phyloP scores from a whole-genome alignment of 1,139 yeast genomes.

The Geotrichum australiense region DNA sequence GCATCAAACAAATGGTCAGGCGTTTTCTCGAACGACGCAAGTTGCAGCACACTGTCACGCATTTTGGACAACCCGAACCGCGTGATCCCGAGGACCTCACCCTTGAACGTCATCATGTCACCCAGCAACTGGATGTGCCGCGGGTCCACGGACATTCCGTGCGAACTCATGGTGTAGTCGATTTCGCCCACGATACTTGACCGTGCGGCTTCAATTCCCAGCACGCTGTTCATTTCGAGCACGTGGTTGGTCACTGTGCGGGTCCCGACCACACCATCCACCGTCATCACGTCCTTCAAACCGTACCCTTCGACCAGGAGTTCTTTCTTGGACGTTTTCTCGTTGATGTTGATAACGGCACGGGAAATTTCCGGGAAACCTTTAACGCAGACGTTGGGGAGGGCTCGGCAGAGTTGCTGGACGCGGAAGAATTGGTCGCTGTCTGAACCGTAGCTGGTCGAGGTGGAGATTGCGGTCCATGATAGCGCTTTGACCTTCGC shows the following conservation, averaged over 20 bases:
- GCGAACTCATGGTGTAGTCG: conserved; percentile 96
- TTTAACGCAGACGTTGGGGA: conserved; percentile 85
- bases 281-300: conserved; percentile 89
- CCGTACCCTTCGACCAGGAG: conserved; percentile 97
- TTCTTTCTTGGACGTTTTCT: conserved; percentile 76
- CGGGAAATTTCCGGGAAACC: conserved; percentile 88
- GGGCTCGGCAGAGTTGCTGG: conserved; percentile 78
- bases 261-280: conserved; percentile 91
- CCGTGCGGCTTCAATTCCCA: conserved; percentile 98
- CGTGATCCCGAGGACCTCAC: conserved; percentile 96
- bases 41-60: conserved; percentile 95
- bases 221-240: conserved; percentile 77
- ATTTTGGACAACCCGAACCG: conserved; percentile 96
- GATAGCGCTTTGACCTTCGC: conserved; percentile 24
- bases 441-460: conserved; percentile 42
- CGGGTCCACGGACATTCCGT: conserved; percentile 99
- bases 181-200: conserved; percentile 88
- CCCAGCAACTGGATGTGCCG: conserved; percentile 97
- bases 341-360: conserved; percentile 91
- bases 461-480: conserved; percentile 23
- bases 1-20: conserved; percentile 98
- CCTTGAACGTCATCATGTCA: conserved; percentile 98
- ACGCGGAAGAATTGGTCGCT: conserved; percentile 75
- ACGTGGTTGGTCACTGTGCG: conserved; percentile 89
- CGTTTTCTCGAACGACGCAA: conserved; percentile 97